Evolutionary conservation across 1,284 basidiomycete genomes (phyloP).

Genomic region (Agaricales sp.): DNA sequence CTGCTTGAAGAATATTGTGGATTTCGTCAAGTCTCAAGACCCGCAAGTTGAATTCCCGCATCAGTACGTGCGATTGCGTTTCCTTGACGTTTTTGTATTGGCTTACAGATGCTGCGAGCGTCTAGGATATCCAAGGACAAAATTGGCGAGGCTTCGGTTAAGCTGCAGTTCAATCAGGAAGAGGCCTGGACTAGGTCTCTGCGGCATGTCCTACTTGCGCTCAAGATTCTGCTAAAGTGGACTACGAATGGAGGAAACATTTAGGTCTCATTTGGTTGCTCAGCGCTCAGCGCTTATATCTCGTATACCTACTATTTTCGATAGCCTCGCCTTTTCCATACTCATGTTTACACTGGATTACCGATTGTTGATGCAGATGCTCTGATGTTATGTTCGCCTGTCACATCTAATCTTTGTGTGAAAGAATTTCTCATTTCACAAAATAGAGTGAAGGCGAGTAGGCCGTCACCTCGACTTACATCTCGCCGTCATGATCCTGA

Average conservation of each 20-base stretch:
- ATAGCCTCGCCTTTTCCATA: too few species aligned
- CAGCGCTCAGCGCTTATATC: too few species aligned
- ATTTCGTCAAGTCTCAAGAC: slow-evolving; percentile 71
- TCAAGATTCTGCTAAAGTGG: slow-evolving; percentile 83
- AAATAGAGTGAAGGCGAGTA: too few species aligned
- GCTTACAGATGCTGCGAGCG: slow-evolving; percentile 3
- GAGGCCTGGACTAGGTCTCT: slow-evolving; percentile 94
- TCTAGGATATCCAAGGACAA: slow-evolving; percentile 84
- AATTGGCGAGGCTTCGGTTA: slow-evolving; percentile 92
- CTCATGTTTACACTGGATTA: too few species aligned
- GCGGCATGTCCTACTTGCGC: slow-evolving; percentile 80
- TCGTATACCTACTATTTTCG: too few species aligned
- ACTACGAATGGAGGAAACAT: slow-evolving; percentile 66
- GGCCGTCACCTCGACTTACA: too few species aligned
- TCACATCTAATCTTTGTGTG: too few species aligned
- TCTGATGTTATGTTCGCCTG: too few species aligned
- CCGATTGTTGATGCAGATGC: too few species aligned
- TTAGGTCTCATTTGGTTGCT: slow-evolving; percentile 18
- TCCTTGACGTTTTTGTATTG: slow-evolving; percentile 4
- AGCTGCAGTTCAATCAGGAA: slow-evolving; percentile 89
- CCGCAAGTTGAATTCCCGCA: slow-evolving; percentile 73
- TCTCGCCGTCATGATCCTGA: too few species aligned
- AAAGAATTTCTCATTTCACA: too few species aligned
- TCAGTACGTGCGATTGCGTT: slow-evolving; percentile 43
- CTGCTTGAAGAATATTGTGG: slow-evolving; percentile 85